Base-by-base conservation (phyloP, 805 yeast genomes). In the Ogataea populi-albae region DNA sequence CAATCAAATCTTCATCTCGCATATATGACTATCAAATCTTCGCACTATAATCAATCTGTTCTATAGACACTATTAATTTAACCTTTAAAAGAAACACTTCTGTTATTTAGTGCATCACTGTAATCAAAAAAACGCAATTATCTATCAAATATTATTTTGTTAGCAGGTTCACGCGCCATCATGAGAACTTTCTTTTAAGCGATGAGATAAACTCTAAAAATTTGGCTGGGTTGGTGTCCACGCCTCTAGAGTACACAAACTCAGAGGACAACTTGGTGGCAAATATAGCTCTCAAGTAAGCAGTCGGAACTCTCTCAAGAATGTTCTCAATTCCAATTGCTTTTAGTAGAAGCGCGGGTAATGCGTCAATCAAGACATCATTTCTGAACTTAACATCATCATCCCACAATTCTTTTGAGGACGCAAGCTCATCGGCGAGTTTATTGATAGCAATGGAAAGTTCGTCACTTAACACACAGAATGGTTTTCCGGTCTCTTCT, bases 241-340 rank as follows among this genome's bases (percentile, higher is more conserved):
- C 69, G 37, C 96, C 96, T 54, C 81, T 72, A 18, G 83, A 70
- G 63, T 88, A 88, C 36, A 88, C 94, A 61, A 84, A 88, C 30
- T 82, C 72, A 30, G 95, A 83, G 8, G 95, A 88, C 51, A 88
- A 69, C 55, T 78, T 81, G 23, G 93, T 82, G 29, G 95, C 94
- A 55, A 91, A 85, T 49, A 91, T 76, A 3, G 96, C 95, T 55
- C 79, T 81, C 58, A 91, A 69, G 60, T 91, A 93, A 34, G 94
- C 75, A 39, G 74, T 85, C 14, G 98, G 98, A 24, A 91, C 93
- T 53, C 93, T 77, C 29, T 65, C 53, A 50, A 91, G 67, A 26
- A 91, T 79, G 38, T 66, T 64, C 7, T 79, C 82, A 38, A 86
- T 74, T 6, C 87, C 86, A 27, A 80, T 69, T 53, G 77, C 72